Conservation (phyloP, 75 land plant genomes). For the Chamaecyparis obtusa region DNA sequence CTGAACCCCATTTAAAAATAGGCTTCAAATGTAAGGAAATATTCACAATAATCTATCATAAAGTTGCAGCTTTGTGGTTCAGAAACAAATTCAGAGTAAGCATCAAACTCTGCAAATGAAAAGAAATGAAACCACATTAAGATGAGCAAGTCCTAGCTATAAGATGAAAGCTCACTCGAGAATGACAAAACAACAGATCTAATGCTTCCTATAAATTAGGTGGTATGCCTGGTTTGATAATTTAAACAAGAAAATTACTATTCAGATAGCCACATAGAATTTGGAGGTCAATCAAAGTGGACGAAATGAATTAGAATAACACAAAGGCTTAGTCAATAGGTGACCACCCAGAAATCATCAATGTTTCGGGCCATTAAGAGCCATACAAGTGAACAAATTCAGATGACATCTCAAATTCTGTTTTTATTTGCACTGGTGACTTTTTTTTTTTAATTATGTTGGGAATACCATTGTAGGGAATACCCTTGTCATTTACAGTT, state of each 20-base stretch:
- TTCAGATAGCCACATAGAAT: neutral
- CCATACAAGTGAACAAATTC: neutral
- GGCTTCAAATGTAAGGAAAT: neutral
- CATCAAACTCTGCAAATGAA: neutral
- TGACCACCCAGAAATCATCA: neutral
- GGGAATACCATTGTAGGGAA: too few species aligned
- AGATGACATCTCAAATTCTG: neutral
- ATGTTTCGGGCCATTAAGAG: neutral
- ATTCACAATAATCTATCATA: neutral
- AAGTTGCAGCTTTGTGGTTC: neutral
- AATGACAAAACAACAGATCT: neutral
- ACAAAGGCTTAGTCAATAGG: neutral
- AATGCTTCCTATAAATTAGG: neutral
- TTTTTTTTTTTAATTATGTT: too few species aligned
- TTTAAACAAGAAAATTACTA: neutral
- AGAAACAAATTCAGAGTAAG: neutral
- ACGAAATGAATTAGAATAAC: neutral
- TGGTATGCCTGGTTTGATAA: neutral
- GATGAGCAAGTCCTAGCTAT: neutral
- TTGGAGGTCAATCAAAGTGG: neutral
- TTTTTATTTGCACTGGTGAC: too few species aligned
- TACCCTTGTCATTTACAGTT: too few species aligned
- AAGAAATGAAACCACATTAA: neutral
- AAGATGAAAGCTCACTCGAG: neutral
- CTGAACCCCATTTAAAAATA: neutral